Evolutionary conservation across 1,139 yeast species (phyloP).

Genomic region (Meyerozyma smithsonii): DNA sequence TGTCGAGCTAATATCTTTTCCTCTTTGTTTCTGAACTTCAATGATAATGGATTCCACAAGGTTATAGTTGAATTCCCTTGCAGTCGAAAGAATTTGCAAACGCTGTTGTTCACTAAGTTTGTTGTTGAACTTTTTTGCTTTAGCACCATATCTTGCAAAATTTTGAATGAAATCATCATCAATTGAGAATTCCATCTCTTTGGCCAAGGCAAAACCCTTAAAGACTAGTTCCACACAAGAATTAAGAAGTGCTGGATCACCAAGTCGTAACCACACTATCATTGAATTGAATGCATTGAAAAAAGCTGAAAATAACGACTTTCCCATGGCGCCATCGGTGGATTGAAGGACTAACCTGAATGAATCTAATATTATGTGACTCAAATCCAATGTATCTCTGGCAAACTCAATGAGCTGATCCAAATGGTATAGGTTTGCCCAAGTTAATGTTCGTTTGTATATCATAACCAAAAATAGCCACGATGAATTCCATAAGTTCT

Average conservation of each 20-base stretch:
- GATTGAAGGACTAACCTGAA: constrained; percentile 43
- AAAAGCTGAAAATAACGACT: constrained; percentile 27
- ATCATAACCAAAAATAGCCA: constrained; percentile 74
- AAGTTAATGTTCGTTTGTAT: constrained; percentile 59
- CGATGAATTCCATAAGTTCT: constrained; percentile 56
- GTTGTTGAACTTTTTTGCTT: constrained; percentile 62
- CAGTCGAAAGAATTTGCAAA: constrained; percentile 51
- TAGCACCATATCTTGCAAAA: constrained; percentile 61
- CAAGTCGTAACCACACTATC: constrained; percentile 75
- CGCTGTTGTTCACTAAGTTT: constrained; percentile 59
- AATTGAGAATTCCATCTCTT: constrained; percentile 44
- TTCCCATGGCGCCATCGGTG: constrained; percentile 6
- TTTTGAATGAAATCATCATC: constrained; percentile 46
- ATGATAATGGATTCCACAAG: constrained; percentile 49
- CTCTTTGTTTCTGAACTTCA: constrained; percentile 38
- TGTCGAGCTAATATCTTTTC: constrained; percentile 8
- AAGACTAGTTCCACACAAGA: constrained; percentile 72
- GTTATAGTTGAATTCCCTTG: constrained; percentile 46
- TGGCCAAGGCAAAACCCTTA: constrained; percentile 61
- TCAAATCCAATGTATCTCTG: constrained; percentile 77
- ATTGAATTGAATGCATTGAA: constrained; percentile 55
- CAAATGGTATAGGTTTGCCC: constrained; percentile 65
- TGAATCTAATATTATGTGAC: constrained; percentile 63
- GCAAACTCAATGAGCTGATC: constrained; percentile 71
- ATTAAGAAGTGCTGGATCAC: constrained; percentile 68